Conservation (phyloP, 768 basidiomycete genomes). For the Psilocybe azurescens region DNA sequence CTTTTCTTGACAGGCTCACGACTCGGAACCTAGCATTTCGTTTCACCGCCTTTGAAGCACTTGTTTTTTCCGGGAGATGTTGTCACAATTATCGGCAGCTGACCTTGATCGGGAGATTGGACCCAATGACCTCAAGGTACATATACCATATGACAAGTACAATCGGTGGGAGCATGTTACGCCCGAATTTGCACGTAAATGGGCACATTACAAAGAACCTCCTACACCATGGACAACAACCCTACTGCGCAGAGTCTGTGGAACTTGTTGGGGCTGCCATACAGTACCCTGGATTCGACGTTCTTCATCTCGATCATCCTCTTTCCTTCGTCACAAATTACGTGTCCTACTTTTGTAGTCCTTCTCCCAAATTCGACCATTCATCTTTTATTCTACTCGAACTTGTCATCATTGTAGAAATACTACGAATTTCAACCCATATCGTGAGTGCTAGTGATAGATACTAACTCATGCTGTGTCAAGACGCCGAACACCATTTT, state of each 20-base stretch:
- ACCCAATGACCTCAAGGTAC: background rate
- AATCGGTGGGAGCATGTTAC: slow-evolving; percentile 25
- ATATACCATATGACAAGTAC: slow-evolving; percentile 6
- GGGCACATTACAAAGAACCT: slow-evolving; percentile 22
- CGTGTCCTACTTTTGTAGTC: too few relatives aligned
- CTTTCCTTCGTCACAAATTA: too few relatives aligned
- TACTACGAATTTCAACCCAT: too few relatives aligned
- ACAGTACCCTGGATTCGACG: background rate
- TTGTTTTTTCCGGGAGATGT: slow-evolving; percentile 28
- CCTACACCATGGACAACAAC: slow-evolving; percentile 8
- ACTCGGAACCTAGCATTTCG: slow-evolving; percentile 26
- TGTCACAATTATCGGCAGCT: slow-evolving; percentile 15
- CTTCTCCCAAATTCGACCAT: too few relatives aligned
- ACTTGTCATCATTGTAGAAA: too few relatives aligned
- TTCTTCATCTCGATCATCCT: too few relatives aligned
- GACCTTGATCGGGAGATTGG: slow-evolving; percentile 26
- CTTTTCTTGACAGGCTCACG: slow-evolving; percentile 32
- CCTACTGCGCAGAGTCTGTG: slow-evolving; percentile 6
- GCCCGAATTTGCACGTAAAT: slow-evolving; percentile 15
- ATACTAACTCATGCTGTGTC: too few relatives aligned
- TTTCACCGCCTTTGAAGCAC: slow-evolving; percentile 32
- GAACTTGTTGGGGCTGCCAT: background rate
- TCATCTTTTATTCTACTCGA: too few relatives aligned
- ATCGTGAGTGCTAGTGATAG: too few relatives aligned
- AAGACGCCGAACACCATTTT: too few relatives aligned